Evolutionary conservation across 2,329 filamentous ascomycete species (phyloP).

Genomic region (Fusarium humuli): DNA sequence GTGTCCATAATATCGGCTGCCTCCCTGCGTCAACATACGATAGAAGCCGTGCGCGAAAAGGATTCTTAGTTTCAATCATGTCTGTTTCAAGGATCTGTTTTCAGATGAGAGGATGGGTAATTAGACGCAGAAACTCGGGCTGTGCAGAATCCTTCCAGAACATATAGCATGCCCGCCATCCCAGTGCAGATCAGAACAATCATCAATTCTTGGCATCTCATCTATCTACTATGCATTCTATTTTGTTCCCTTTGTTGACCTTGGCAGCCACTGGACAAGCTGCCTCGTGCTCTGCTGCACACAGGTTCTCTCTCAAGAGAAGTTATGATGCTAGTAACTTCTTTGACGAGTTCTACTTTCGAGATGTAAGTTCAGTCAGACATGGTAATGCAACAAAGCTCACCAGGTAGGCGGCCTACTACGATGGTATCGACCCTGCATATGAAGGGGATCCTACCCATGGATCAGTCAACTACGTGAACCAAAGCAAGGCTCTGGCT

Average conservation of each 20-base stretch:
- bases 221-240: background rate
- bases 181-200: background rate
- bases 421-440: conserved; percentile 29
- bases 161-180: conserved; percentile 8
- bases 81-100: background rate
- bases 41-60: background rate
- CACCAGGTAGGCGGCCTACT: conserved; percentile 14
- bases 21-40: background rate
- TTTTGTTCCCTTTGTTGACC: background rate
- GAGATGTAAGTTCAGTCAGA: background rate
- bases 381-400: background rate
- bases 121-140: background rate
- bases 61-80: background rate
- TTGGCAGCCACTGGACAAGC: background rate
- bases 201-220: background rate
- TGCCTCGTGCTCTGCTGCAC: background rate
- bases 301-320: conserved; percentile 20
- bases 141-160: conserved; percentile 1
- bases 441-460: conserved; percentile 67
- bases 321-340: conserved; percentile 53
- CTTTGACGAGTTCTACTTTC: conserved; percentile 58
- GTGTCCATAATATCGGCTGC: background rate
- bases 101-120: background rate
- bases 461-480: conserved; percentile 71
- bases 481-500: conserved; percentile 48